Conservation (phyloP, 2,329 filamentous ascomycete species). For the Canariomyces notabilis region DNA sequence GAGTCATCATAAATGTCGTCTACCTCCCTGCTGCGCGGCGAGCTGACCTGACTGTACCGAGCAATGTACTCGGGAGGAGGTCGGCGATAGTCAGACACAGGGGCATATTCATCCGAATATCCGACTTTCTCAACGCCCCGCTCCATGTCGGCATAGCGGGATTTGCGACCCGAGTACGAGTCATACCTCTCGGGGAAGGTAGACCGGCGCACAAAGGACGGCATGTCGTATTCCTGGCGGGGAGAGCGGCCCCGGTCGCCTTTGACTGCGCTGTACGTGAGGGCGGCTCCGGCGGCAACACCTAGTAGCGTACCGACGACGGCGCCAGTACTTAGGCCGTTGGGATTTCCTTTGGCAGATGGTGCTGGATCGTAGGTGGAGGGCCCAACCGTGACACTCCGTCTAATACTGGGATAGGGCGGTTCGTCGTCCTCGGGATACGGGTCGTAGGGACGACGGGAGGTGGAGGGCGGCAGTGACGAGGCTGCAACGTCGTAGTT, state of each 20-base stretch:
- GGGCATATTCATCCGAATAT: slow-evolving; percentile 33
- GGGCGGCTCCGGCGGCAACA: slow-evolving; percentile 53
- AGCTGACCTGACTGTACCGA: slow-evolving; percentile 32
- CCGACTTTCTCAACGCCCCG: slow-evolving; percentile 35
- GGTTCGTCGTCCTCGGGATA: slow-evolving; percentile 30
- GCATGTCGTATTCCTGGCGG: slow-evolving; percentile 38
- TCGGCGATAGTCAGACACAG: slow-evolving; percentile 31
- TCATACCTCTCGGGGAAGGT: slow-evolving; percentile 39
- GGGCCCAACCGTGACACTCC: slow-evolving; percentile 29
- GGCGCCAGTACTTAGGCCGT: slow-evolving; percentile 52
- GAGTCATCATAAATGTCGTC: slow-evolving; percentile 38
- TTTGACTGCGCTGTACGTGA: slow-evolving; percentile 67
- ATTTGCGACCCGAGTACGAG: slow-evolving; percentile 29
- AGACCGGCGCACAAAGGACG: slow-evolving; percentile 38
- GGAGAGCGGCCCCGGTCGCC: slow-evolving; percentile 44
- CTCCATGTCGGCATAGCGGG: slow-evolving; percentile 36
- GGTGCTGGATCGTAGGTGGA: slow-evolving; percentile 24
- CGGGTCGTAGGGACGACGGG: slow-evolving; percentile 26
- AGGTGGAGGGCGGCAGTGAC: slow-evolving; percentile 23
- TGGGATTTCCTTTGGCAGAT: slow-evolving; percentile 34
- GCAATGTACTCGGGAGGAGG: slow-evolving; percentile 34
- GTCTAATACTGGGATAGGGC: slow-evolving; percentile 12
- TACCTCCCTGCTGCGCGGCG: slow-evolving; percentile 27
- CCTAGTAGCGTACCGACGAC: slow-evolving; percentile 68
- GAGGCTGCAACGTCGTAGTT: slow-evolving; percentile 40